Evolutionary conservation across 2,329 filamentous ascomycete genomes (phyloP).

Genomic region (Dichotomopilus funicola): DNA sequence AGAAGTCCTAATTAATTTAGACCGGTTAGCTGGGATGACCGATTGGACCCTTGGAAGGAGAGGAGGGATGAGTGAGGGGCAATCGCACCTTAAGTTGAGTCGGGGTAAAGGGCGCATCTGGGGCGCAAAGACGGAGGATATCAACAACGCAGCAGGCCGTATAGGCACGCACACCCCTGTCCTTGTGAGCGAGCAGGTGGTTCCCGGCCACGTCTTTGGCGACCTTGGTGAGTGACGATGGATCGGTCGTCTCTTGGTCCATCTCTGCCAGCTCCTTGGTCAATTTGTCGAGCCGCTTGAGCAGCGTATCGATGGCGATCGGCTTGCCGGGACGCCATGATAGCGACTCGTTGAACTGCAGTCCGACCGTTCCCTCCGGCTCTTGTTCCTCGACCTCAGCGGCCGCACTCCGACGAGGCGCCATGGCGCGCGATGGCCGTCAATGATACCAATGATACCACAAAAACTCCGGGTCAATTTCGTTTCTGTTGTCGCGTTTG

Average conservation of each 20-base stretch:
- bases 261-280: slow-evolving; percentile 76
- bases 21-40: slow-evolving; percentile 22
- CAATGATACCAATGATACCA: not conserved
- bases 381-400: slow-evolving; percentile 36
- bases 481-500: no score
- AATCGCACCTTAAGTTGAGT: slow-evolving; percentile 76
- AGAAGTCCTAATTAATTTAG: slow-evolving; percentile 64
- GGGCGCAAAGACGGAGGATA: slow-evolving; percentile 85
- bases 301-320: slow-evolving; percentile 74
- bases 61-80: not conserved
- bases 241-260: slow-evolving; percentile 79
- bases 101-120: slow-evolving; percentile 86
- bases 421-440: slow-evolving; percentile 28
- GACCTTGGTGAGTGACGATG: slow-evolving; percentile 75
- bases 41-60: no score
- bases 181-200: slow-evolving; percentile 83
- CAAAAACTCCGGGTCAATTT: no score
- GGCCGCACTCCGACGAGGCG: slow-evolving; percentile 34
- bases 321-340: slow-evolving; percentile 89
- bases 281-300: slow-evolving; percentile 73
- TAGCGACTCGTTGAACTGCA: slow-evolving; percentile 79
- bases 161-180: slow-evolving; percentile 86
- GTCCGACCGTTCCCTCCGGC: slow-evolving; percentile 36
- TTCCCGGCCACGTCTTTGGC: slow-evolving; percentile 78
- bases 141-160: slow-evolving; percentile 86